phyloP scores from a whole-genome alignment of 2,329 filamentous ascomycete genomes.

The Aurifilum marmelostoma region DNA sequence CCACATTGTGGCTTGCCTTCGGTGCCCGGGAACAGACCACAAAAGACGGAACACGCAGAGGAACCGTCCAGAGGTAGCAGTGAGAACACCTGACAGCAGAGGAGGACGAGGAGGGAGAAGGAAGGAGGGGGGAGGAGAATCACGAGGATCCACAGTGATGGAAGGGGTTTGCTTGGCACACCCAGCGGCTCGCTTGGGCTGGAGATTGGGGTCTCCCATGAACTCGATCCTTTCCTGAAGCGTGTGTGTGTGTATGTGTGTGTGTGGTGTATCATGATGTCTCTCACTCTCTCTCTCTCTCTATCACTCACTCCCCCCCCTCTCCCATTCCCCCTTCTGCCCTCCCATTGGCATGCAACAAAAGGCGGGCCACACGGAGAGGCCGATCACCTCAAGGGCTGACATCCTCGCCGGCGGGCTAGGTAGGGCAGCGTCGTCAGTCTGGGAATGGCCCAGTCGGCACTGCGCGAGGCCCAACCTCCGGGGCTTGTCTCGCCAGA shows the following conservation, averaged over 20 bases:
- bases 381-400: conserved; percentile 7
- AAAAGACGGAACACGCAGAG: not conserved
- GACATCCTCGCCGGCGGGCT: not conserved
- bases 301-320: too few relatives aligned
- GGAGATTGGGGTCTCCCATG: not conserved
- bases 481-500: too few relatives aligned
- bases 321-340: not conserved
- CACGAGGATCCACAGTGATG: not conserved
- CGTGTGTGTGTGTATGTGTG: too few relatives aligned
- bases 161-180: not conserved
- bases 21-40: not conserved
- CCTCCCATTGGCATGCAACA: not conserved
- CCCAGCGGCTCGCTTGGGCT: not conserved
- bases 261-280: not conserved
- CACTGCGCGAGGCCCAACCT: not conserved
- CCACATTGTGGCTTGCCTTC: not conserved
- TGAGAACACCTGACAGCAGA: too few relatives aligned
- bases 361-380: not conserved
- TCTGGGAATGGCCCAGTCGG: not conserved
- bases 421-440: not conserved
- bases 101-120: too few relatives aligned
- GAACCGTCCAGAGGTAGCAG: not conserved
- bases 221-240: not conserved
- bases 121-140: not conserved
- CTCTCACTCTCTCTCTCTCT: not conserved